These are phyloP conservation scores for Myriangium duriaei DNA, from an alignment of 2,329 filamentous ascomycete genomes.

Conservation along the genomic window DNA sequence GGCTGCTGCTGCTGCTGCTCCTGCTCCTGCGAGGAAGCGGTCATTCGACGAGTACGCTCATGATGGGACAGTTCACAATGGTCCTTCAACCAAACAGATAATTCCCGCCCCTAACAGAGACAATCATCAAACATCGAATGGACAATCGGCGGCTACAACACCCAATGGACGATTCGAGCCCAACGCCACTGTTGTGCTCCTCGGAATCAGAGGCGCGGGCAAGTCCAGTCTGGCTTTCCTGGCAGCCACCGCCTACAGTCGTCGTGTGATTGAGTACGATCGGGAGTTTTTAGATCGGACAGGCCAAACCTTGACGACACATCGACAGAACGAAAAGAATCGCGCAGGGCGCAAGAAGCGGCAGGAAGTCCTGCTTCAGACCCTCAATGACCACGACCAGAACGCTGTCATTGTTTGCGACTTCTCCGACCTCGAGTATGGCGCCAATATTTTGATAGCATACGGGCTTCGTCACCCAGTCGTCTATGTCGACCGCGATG, in stretches of 20 bases:
- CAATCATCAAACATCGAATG: not conserved
- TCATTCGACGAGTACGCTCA: slow-evolving; percentile 8
- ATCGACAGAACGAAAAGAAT: slow-evolving; percentile 50
- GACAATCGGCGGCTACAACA: not conserved
- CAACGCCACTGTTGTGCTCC: slow-evolving; percentile 59
- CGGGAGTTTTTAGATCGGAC: slow-evolving; percentile 52
- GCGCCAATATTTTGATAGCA: slow-evolving; percentile 48
- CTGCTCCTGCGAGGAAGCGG: slow-evolving; percentile 5
- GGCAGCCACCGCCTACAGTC: slow-evolving; percentile 56
- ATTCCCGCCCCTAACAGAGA: not conserved
- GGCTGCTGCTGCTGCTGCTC: no score
- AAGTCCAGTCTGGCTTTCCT: slow-evolving; percentile 68
- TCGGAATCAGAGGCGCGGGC: slow-evolving; percentile 61
- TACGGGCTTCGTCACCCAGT: slow-evolving; percentile 56
- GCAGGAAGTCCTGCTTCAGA: slow-evolving; percentile 46
- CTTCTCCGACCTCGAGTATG: slow-evolving; percentile 54
- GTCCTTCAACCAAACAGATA: no score
- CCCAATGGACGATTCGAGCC: slow-evolving; percentile 34
- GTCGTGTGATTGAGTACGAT: slow-evolving; percentile 58
- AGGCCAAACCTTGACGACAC: slow-evolving; percentile 49
- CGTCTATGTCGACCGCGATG: slow-evolving; percentile 56
- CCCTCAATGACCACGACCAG: slow-evolving; percentile 46
- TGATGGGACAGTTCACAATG: slow-evolving; percentile 2
- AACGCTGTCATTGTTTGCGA: slow-evolving; percentile 60
- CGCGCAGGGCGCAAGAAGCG: slow-evolving; percentile 52